Conservation (phyloP, 208 protist genomes). For the Trypanosomatidae sp. region DNA sequence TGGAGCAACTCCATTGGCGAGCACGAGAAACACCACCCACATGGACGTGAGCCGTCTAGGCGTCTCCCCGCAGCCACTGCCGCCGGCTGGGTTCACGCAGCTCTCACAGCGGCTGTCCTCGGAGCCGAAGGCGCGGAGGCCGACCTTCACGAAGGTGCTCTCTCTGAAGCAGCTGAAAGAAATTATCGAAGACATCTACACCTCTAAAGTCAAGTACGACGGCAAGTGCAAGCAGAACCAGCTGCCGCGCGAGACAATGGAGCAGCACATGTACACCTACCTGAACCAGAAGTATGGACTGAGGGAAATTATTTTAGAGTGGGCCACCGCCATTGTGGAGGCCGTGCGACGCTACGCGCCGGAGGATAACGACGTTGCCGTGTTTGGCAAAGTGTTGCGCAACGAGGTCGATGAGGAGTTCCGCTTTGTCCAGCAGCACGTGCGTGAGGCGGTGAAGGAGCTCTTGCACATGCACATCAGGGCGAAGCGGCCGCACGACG, state of each 20-base stretch:
- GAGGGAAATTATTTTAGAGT: conserved; percentile 83
- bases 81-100: conserved; percentile 2
- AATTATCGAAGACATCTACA: conserved; percentile 87
- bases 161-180: conserved; percentile 80
- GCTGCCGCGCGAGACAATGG: conserved; percentile 90
- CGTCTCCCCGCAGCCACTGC: conserved; percentile 25
- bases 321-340: conserved; percentile 68
- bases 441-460: conserved; percentile 83
- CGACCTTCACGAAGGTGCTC: conserved; percentile 43
- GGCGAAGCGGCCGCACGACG: conserved; percentile 43
- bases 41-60: conserved; percentile 6
- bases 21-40: not conserved
- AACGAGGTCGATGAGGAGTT: conserved; percentile 95
- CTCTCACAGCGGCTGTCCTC: conserved; percentile 12
- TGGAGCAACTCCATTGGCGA: conserved; percentile 12
- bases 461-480: conserved; percentile 74
- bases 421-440: conserved; percentile 82
- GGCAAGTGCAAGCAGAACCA: conserved; percentile 68
- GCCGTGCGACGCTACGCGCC: conserved; percentile 66
- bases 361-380: conserved; percentile 88
- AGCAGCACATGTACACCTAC: conserved; percentile 94
- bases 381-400: conserved; percentile 90
- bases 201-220: conserved; percentile 89
- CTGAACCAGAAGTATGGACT: conserved; percentile 91
- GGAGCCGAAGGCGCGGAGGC: conserved; percentile 15